Evolutionary conservation across 1,284 basidiomycete genomes (phyloP).

Genomic region (Cutaneotrichosporon arboriforme): DNA sequence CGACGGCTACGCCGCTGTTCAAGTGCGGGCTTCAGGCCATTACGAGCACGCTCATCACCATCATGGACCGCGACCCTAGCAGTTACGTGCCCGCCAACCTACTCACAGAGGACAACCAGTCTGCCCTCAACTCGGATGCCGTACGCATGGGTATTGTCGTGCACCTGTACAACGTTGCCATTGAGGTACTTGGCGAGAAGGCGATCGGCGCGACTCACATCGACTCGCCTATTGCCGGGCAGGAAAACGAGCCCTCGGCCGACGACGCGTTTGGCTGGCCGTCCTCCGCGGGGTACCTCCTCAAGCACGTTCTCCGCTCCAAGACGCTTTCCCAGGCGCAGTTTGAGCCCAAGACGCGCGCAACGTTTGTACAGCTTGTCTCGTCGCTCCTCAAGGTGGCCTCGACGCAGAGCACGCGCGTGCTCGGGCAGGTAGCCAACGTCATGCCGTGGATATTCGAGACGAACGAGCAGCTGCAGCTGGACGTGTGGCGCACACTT

Average conservation of each 20-base stretch:
- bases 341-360: constrained; percentile 1
- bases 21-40: constrained; percentile 22
- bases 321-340: constrained; percentile 17
- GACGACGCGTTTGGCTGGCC: constrained; percentile 14
- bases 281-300: constrained; percentile 23
- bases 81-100: constrained; percentile 29
- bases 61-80: constrained; percentile 32
- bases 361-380: constrained; percentile 18
- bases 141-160: constrained; percentile 22
- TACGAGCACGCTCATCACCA: constrained; percentile 21
- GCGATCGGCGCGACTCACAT: constrained; percentile 13
- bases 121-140: constrained; percentile 8
- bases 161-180: constrained; percentile 22
- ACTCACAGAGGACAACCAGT: constrained; percentile 21
- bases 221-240: not conserved
- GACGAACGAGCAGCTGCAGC: constrained; percentile 26
- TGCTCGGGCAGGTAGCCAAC: constrained; percentile 41
- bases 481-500: constrained; percentile 38
- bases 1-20: constrained; percentile 19
- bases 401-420: constrained; percentile 20
- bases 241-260: not conserved
- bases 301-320: constrained; percentile 29
- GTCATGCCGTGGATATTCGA: constrained; percentile 36
- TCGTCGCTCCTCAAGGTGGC: constrained; percentile 21
- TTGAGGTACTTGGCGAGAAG: constrained; percentile 21